phyloP scores from a whole-genome alignment of 768 basidiomycete genomes.

The Termitomyces sp. region DNA sequence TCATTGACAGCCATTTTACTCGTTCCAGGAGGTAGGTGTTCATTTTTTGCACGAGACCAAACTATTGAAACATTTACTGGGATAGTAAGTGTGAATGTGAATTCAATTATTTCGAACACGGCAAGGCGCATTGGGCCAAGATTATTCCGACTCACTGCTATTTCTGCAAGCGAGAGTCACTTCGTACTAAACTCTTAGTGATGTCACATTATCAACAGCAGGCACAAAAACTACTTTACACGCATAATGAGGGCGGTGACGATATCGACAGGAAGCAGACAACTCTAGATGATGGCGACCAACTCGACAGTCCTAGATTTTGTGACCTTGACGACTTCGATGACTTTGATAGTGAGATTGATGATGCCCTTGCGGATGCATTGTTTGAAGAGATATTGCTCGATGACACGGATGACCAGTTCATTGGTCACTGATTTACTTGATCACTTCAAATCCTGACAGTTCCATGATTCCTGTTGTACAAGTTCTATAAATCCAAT shows the following conservation, averaged over 20 bases:
- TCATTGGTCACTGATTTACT: not conserved
- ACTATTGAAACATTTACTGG: not conserved
- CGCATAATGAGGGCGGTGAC: not conserved
- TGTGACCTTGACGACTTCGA: slow-evolving; percentile 16
- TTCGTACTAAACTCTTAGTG: slow-evolving; percentile 12
- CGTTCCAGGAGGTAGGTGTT: slow-evolving; percentile 11
- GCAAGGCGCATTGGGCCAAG: slow-evolving; percentile 9
- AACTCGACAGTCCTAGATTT: slow-evolving; percentile 13
- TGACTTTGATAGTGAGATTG: not conserved
- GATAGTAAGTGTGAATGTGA: slow-evolving; percentile 13
- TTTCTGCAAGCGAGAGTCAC: slow-evolving; percentile 11
- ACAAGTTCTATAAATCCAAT: too few species aligned
- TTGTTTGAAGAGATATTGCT: not conserved
- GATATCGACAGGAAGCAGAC: not conserved
- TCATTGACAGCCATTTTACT: not conserved
- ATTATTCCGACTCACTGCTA: slow-evolving; percentile 8
- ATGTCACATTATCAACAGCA: slow-evolving; percentile 1
- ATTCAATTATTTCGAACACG: not conserved
- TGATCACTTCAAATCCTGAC: not conserved
- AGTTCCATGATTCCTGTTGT: not conserved
- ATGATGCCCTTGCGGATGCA: slow-evolving; percentile 1
- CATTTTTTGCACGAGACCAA: not conserved
- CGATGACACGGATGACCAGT: not conserved
- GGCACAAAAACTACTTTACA: not conserved
- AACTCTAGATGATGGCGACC: not conserved